These are phyloP conservation scores for Orobanche coerulescens DNA, from an alignment of 257 asterid genomes.

Conservation along the genomic window DNA sequence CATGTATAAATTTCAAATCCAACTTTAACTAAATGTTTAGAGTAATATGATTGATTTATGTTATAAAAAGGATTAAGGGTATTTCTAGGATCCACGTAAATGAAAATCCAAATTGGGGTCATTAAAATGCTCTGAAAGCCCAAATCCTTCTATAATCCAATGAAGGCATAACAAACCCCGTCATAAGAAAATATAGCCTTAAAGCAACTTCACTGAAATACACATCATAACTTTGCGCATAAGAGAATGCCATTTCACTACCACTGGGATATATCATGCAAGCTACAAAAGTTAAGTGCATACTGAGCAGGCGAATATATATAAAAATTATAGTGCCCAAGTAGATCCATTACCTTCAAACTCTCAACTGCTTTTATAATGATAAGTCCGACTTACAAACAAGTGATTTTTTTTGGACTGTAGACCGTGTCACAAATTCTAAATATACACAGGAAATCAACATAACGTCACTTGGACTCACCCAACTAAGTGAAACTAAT, in stretches of 20 bases:
- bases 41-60: background rate
- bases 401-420: background rate
- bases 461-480: background rate
- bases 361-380: conserved; percentile 10
- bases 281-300: background rate
- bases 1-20: background rate
- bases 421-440: background rate
- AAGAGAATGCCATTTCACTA: background rate
- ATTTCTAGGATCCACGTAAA: background rate
- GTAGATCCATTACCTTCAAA: background rate
- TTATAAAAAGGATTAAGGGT: background rate
- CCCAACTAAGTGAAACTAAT: background rate
- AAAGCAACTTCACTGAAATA: background rate
- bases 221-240: no score
- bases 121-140: background rate
- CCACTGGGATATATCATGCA: background rate
- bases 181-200: background rate
- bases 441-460: background rate
- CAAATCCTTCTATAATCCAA: conserved; percentile 1
- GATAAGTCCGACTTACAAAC: conserved; percentile 1
- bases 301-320: background rate
- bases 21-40: background rate
- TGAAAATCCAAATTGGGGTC: background rate
- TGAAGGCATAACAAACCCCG: conserved; percentile 2
- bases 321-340: background rate